These are phyloP conservation scores for Scheffersomyces cryptocercus DNA, from an alignment of 1,139 yeast genomes.

Conservation along the genomic window DNA sequence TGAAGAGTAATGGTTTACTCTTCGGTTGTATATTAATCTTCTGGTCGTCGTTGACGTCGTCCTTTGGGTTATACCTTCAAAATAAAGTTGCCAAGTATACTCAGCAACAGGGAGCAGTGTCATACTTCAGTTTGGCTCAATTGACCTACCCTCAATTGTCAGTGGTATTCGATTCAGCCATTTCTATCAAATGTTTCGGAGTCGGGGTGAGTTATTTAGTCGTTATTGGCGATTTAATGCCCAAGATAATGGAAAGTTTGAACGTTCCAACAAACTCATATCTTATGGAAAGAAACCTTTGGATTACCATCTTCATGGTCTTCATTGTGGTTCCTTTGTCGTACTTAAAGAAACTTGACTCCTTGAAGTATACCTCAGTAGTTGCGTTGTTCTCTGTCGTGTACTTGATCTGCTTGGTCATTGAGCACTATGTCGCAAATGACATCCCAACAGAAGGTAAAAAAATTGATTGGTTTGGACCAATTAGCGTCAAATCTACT, in stretches of 20 bases:
- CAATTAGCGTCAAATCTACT: constrained; percentile 37
- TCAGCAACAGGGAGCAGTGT: constrained; percentile 49
- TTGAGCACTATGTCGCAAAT: constrained; percentile 56
- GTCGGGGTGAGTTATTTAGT: constrained; percentile 88
- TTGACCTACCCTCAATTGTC: constrained; percentile 54
- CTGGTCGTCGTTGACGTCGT: constrained; percentile 51
- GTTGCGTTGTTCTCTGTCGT: constrained; percentile 83
- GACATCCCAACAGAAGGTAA: constrained; percentile 27
- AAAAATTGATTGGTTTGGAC: constrained; percentile 35
- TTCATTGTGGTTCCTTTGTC: constrained; percentile 71
- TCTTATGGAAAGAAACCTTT: constrained; percentile 54
- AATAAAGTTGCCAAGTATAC: constrained; percentile 53
- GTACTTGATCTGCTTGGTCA: constrained; percentile 73
- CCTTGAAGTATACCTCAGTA: constrained; percentile 81
- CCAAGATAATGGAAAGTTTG: constrained; percentile 60
- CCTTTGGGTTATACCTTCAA: constrained; percentile 55
- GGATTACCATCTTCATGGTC: constrained; percentile 66
- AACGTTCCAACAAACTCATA: constrained; percentile 21
- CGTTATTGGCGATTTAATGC: constrained; percentile 88
- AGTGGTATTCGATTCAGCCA: constrained; percentile 48
- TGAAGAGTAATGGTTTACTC: constrained; percentile 51
- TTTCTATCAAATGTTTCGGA: constrained; percentile 75
- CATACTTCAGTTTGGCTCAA: constrained; percentile 54
- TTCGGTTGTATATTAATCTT: constrained; percentile 47
- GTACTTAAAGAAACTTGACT: constrained; percentile 72